A percentile compares a stretch with the other conserved stretches of the same genome.
These are phyloP conservation scores for Fusarium sp. DNA, from an alignment of 2,329 filamentous ascomycete genomes.

Conservation along the genomic window DNA sequence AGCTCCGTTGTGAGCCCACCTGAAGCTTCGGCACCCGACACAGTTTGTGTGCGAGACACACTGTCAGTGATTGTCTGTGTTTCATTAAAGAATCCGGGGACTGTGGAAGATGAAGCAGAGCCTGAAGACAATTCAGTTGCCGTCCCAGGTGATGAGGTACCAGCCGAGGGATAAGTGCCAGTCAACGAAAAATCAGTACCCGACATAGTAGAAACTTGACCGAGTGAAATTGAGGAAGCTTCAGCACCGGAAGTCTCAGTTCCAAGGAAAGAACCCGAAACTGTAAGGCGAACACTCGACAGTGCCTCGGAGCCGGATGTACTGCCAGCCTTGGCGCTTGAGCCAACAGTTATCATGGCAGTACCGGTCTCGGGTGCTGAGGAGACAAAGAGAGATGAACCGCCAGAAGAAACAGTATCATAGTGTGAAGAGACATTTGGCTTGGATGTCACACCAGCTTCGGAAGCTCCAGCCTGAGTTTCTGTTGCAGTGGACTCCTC, in stretches of 20 bases:
- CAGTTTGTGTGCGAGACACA: not conserved
- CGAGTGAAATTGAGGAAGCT: not conserved
- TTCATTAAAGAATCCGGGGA: not conserved
- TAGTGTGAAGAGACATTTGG: conserved; percentile 2
- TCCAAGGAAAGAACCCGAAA: conserved; percentile 1
- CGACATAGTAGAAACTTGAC: not conserved
- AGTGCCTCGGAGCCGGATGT: conserved; percentile 15
- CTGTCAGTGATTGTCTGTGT: not conserved
- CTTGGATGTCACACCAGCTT: not conserved
- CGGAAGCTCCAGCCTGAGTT: not conserved
- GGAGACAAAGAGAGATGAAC: conserved; percentile 7
- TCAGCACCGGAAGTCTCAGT: not conserved
- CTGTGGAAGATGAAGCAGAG: not conserved
- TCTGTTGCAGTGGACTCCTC: conserved; percentile 3
- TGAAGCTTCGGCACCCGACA: not conserved
- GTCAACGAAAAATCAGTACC: not conserved
- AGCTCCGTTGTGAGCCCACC: not conserved
- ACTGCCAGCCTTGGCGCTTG: conserved; percentile 36
- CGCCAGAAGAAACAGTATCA: not conserved
- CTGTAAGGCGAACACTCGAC: conserved; percentile 8
- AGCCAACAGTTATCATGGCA: conserved; percentile 25
- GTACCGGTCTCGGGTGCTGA: not conserved
- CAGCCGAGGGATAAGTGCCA: not conserved
- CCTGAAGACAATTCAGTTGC: not conserved
- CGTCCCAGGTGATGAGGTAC: not conserved